phyloP scores from a whole-genome alignment of 805 yeast species.

The Barnettozyma pratensis region DNA sequence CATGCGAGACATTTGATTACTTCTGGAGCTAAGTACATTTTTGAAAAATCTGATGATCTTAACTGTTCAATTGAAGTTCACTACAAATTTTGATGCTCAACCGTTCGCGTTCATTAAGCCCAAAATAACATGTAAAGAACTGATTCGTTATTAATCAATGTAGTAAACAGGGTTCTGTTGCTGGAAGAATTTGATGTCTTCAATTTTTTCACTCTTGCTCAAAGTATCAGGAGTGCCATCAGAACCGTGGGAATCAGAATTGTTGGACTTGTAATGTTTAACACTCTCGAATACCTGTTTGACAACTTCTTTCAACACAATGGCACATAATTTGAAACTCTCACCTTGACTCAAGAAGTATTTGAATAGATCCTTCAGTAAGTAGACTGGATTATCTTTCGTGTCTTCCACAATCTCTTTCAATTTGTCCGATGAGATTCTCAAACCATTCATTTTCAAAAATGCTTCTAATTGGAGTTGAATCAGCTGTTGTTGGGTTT shows the following conservation, averaged over 20 bases:
- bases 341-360: slow-evolving; percentile 39
- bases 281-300: slow-evolving; percentile 20
- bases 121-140: too few relatives aligned
- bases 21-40: too few relatives aligned
- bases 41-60: too few relatives aligned
- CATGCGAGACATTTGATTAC: too few relatives aligned
- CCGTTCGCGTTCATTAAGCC: too few relatives aligned
- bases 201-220: slow-evolving; percentile 2
- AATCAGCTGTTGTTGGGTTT: slow-evolving; percentile 31
- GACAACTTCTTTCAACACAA: slow-evolving; percentile 31
- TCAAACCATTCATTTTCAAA: slow-evolving; percentile 42
- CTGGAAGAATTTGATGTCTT: slow-evolving; percentile 3
- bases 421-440: slow-evolving; percentile 37
- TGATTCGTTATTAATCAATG: too few relatives aligned
- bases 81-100: too few relatives aligned
- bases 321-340: slow-evolving; percentile 30
- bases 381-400: slow-evolving; percentile 31
- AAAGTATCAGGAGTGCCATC: too few relatives aligned
- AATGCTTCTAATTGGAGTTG: slow-evolving; percentile 39
- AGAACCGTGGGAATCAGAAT: neutral
- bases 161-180: neutral
- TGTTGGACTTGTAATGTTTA: slow-evolving; percentile 3
- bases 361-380: slow-evolving; percentile 38
- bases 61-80: too few relatives aligned
- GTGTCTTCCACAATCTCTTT: slow-evolving; percentile 33